phyloP scores from a whole-genome alignment of 331 rosid species.

The Quercus lobata region DNA sequence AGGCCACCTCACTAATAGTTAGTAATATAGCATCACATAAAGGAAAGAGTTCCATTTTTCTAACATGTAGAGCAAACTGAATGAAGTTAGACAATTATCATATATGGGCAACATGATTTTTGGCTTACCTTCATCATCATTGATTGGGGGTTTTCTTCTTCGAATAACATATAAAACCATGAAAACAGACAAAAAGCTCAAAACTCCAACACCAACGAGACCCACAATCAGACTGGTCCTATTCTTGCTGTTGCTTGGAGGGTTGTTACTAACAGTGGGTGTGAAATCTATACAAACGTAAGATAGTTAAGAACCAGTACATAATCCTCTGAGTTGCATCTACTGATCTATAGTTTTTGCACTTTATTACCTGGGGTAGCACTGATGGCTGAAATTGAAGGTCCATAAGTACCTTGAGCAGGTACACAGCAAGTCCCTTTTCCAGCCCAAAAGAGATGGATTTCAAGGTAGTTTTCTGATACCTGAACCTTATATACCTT shows the following conservation, averaged over 20 bases:
- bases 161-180: constrained; percentile 18
- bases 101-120: background rate
- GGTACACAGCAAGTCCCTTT: constrained; percentile 79
- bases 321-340: background rate
- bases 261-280: constrained; percentile 51
- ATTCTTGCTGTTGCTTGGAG: constrained; percentile 6
- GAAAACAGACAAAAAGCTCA: constrained; percentile 30
- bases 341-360: no score
- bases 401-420: constrained; percentile 59
- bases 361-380: constrained; percentile 16
- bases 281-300: constrained; percentile 41
- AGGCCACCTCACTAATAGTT: background rate
- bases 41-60: background rate
- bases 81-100: background rate
- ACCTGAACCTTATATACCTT: constrained; percentile 41
- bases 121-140: constrained; percentile 53
- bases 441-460: constrained; percentile 32
- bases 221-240: constrained; percentile 51
- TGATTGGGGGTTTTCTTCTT: constrained; percentile 37
- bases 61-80: background rate
- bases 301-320: constrained; percentile 3
- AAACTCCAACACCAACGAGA: constrained; percentile 42
- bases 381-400: constrained; percentile 73
- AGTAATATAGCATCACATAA: background rate
- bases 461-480: constrained; percentile 58